Percentiles rank a stretch among this genome's conserved stretches.
phyloP scores from a whole-genome alignment of 371 early-diverging fungal genomes.

The Circinella umbellata region DNA sequence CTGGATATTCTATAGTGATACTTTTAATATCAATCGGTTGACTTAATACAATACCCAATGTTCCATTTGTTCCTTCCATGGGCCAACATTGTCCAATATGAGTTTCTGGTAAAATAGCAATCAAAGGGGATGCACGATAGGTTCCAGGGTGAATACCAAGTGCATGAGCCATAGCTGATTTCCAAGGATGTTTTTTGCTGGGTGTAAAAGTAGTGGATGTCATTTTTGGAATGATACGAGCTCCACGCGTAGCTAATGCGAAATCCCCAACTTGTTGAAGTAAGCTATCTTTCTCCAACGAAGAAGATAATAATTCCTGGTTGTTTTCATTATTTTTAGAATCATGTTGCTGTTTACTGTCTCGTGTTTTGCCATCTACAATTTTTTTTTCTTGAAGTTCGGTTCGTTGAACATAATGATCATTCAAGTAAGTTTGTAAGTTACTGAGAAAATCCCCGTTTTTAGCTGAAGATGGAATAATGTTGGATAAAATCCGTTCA shows the following conservation, averaged over 20 bases:
- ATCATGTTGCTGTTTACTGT: neutral
- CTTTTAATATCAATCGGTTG: slow-evolving; percentile 57
- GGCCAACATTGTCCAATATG: slow-evolving; percentile 80
- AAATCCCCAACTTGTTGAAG: slow-evolving; percentile 53
- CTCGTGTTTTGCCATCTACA: neutral
- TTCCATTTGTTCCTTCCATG: slow-evolving; percentile 64
- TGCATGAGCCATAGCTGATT: neutral
- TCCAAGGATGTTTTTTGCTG: neutral
- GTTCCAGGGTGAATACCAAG: slow-evolving; percentile 8
- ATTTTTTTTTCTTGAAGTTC: slow-evolving; percentile 1
- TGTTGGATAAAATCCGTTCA: neutral
- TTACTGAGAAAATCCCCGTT: slow-evolving; percentile 2
- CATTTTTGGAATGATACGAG: slow-evolving; percentile 59
- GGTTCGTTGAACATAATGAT: slow-evolving; percentile 2
- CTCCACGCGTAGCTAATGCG: slow-evolving; percentile 68
- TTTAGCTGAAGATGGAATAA: neutral
- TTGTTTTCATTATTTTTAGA: neutral
- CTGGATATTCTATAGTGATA: slow-evolving; percentile 72
- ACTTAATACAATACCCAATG: slow-evolving; percentile 65
- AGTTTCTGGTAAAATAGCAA: slow-evolving; percentile 55
- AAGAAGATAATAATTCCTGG: no score
- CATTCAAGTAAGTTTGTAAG: neutral
- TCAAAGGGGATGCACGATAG: slow-evolving; percentile 31
- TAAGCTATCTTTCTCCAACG: no score
- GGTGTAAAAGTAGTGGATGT: slow-evolving; percentile 58